These are phyloP conservation scores for Paramecium biaurelia DNA, from an alignment of 73 alveolate genomes.

Conservation along the genomic window DNA sequence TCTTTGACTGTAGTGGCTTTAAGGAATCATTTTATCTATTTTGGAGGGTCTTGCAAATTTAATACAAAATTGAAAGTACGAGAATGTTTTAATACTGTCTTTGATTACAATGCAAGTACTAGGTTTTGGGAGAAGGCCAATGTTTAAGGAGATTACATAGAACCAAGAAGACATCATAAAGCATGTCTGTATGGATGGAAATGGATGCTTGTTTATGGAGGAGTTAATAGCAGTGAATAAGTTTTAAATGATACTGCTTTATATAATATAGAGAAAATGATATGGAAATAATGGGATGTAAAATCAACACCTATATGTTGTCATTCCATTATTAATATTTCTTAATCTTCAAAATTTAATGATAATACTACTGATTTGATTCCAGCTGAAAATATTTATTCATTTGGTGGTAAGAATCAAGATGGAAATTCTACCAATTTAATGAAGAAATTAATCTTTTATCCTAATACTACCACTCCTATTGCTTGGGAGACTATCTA, in stretches of 20 bases:
- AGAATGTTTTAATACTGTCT: slow-evolving; percentile 30
- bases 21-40: slow-evolving; percentile 1
- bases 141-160: slow-evolving; percentile 34
- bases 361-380: not conserved
- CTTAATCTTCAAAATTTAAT: not conserved
- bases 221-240: slow-evolving; percentile 6
- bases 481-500: slow-evolving; percentile 25
- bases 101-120: not conserved
- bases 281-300: slow-evolving; percentile 12
- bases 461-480: not conserved
- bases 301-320: not conserved
- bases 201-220: slow-evolving; percentile 50
- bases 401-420: slow-evolving; percentile 18
- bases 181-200: slow-evolving; percentile 34
- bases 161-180: slow-evolving; percentile 54
- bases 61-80: not conserved
- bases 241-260: slow-evolving; percentile 24
- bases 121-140: not conserved
- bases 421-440: slow-evolving; percentile 9
- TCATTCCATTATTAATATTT: not conserved
- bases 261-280: not conserved
- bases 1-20: not conserved
- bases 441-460: not conserved
- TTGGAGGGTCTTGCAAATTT: slow-evolving; percentile 15
- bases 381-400: not conserved